Conservation (phyloP, 169 alveolate genomes). For the Eimeria acervulina region DNA sequence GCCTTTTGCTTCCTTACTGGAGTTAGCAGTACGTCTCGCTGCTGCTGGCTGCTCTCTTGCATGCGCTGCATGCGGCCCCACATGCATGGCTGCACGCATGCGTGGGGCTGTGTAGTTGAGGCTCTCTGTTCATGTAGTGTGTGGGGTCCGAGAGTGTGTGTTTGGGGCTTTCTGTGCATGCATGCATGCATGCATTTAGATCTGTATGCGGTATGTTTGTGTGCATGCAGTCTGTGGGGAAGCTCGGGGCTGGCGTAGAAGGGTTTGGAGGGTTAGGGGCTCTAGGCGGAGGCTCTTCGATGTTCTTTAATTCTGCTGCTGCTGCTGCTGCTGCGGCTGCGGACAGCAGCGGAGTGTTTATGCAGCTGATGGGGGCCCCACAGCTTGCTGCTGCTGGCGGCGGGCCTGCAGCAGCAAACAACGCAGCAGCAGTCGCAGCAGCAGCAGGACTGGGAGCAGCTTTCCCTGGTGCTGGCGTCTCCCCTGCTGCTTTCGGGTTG, state of each 20-base stretch:
- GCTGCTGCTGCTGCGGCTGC: not conserved
- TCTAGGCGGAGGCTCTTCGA: not conserved
- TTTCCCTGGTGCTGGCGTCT: not conserved
- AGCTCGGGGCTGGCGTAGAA: not conserved
- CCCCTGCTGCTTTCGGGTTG: not conserved
- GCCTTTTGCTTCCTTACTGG: not conserved
- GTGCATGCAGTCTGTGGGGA: not conserved
- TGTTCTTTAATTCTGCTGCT: not conserved
- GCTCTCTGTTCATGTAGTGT: no score
- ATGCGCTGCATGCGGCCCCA: no score
- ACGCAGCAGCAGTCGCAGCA: conserved; percentile 35
- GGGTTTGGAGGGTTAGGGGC: conserved; percentile 3
- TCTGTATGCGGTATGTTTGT: not conserved
- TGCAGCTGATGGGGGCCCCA: conserved; percentile 7
- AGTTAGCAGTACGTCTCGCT: not conserved
- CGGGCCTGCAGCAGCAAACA: conserved; percentile 2
- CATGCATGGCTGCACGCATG: no score
- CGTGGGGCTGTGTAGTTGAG: no score
- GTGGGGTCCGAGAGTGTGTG: no score
- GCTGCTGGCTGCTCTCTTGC: not conserved
- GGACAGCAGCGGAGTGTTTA: not conserved
- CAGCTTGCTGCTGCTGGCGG: conserved; percentile 12
- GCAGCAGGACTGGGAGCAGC: conserved; percentile 37
- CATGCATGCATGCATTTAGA: not conserved
- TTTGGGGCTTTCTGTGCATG: no score